Evolutionary conservation across 257 asterid genomes (phyloP).

Genomic region (Vinca minor): DNA sequence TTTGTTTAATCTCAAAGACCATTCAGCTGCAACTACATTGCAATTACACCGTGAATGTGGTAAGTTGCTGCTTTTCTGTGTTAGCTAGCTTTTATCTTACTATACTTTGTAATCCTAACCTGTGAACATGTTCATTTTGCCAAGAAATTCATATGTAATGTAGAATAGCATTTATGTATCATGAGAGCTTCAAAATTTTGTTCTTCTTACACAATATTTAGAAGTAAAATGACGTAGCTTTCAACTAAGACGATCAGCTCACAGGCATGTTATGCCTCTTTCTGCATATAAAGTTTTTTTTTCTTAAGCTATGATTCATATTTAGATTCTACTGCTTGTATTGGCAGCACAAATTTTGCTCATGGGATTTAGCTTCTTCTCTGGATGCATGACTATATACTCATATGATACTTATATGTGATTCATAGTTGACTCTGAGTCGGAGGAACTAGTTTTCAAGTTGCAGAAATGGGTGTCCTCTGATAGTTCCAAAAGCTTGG

Average conservation of each 20-base stretch:
- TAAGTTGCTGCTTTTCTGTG: slow-evolving; percentile 17
- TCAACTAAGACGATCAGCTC: too few relatives aligned
- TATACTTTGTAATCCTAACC: neutral
- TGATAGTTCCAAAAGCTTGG: too few relatives aligned
- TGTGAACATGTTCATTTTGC: neutral
- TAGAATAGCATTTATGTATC: neutral
- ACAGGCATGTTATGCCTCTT: too few relatives aligned
- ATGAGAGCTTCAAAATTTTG: too few relatives aligned
- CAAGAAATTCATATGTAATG: neutral
- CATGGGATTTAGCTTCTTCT: neutral
- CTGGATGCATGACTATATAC: neutral
- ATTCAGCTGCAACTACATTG: slow-evolving; percentile 69
- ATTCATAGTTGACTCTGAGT: slow-evolving; percentile 22
- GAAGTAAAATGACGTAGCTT: too few relatives aligned
- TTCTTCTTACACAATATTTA: too few relatives aligned
- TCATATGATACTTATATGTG: neutral
- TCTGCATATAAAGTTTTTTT: too few relatives aligned
- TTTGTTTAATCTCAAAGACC: slow-evolving; percentile 65
- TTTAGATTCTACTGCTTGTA: too few relatives aligned
- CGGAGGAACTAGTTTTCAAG: slow-evolving; percentile 35
- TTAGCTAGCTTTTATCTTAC: slow-evolving; percentile 1
- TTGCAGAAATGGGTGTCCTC: slow-evolving; percentile 65
- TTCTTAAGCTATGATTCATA: too few relatives aligned
- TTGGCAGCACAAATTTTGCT: too few relatives aligned
- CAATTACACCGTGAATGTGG: slow-evolving; percentile 38